Evolutionary conservation across 1,284 basidiomycete species (phyloP), one percentile per base, ranked within the genome.

Genomic region (Clitocybe nebularis): DNA sequence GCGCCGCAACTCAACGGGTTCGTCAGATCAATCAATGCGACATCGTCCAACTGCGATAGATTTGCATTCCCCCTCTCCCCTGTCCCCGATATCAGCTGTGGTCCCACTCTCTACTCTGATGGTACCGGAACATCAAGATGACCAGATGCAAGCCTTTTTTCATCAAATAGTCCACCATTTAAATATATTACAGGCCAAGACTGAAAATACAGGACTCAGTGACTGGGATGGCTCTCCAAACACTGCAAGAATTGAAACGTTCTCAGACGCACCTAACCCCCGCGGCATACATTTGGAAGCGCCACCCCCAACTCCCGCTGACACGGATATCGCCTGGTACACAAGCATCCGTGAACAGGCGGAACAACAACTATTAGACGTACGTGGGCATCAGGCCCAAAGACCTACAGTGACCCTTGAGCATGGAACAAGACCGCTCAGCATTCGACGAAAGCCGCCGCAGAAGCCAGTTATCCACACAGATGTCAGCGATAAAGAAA

Each of bases 111-210:
- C 68, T 1, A 60, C 65, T 6, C 53, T 75, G 20, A 61, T 59
- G 17, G 56, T 68, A 13, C 77, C 81, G 0, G 72, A 79, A 41
- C 62, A 80, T 20, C 72, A 79, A 48, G 84, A 89, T 52, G 79
- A 78, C 35, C 77, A 78, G 32, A 80, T 92, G 59, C 84, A 89
- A 47, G 63, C 75, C 29, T 91, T 91, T 63, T 87, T 92, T 62
- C 72, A 83, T 43, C 86, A 92, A 61, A 82, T 93, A 38, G 84
- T 84, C 5, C 81, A 89, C 30, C 86, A 89, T 54, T 75, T 93
- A 35, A 82, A 81, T 46, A 76, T 77, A 35, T 80, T 92, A 68
- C 79, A 83, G 53, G 63, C 67, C 25, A 63, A 62, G 45, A 63
- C 68, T 4, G 49, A 50, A 36, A 42, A 55, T 35, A 35, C 55